phyloP scores from a whole-genome alignment of 1,139 yeast genomes.

The Kluyveromyces marxianus region DNA sequence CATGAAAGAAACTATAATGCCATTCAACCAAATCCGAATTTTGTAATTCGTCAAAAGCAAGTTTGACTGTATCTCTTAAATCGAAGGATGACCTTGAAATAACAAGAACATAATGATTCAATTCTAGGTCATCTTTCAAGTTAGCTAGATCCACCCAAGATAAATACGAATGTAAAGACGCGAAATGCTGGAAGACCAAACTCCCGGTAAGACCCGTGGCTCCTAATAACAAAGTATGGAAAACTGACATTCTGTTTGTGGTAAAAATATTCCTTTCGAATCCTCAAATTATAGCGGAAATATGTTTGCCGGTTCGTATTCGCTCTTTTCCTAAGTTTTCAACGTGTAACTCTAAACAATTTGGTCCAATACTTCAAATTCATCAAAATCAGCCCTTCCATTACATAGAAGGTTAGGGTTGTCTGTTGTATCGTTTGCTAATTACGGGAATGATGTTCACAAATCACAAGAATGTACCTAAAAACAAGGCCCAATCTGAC shows the following conservation, averaged over 20 bases:
- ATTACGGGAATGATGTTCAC: no score
- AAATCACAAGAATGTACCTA: no score
- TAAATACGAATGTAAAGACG: neutral
- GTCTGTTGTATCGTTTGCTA: no score
- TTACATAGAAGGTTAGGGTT: no score
- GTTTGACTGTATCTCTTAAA: neutral
- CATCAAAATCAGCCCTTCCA: no score
- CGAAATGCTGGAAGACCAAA: neutral
- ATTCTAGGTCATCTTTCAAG: neutral
- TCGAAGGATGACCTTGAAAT: neutral
- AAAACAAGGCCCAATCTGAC: no score
- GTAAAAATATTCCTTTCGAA: no score
- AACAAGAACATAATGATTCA: neutral
- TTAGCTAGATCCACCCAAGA: neutral
- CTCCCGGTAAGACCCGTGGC: constrained; percentile 1
- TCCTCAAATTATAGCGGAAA: neutral
- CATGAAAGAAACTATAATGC: neutral
- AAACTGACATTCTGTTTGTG: neutral
- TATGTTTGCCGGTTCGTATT: neutral
- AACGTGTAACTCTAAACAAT: no score
- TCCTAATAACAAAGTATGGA: constrained; percentile 1
- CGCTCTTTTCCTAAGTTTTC: no score
- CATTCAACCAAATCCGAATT: neutral
- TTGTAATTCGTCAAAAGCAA: neutral
- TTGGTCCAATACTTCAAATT: no score